These are phyloP conservation scores for Phialemoniopsis sp. DNA, from an alignment of 2,329 filamentous ascomycete species.

Conservation along the genomic window DNA sequence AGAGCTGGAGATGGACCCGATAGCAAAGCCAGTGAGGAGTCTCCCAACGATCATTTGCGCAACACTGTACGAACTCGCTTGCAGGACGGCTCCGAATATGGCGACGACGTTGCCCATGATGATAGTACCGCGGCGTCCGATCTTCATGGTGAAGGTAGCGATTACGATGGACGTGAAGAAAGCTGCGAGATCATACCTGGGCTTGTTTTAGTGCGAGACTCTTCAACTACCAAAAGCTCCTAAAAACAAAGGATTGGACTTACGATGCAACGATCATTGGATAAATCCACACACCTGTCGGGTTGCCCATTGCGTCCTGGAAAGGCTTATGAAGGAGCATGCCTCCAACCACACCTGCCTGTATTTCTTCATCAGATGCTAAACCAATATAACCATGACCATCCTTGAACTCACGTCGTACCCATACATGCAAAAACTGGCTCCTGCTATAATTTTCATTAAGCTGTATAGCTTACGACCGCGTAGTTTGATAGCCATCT, in stretches of 20 bases:
- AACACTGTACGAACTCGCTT: neutral
- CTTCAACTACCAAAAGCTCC: neutral
- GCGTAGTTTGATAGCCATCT: conserved; percentile 3
- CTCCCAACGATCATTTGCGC: conserved; percentile 1
- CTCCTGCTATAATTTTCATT: conserved; percentile 1
- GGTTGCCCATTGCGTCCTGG: conserved; percentile 1
- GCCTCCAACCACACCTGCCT: conserved; percentile 1
- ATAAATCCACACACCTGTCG: conserved; percentile 1
- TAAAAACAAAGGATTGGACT: neutral
- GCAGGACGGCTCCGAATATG: neutral
- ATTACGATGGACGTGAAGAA: conserved; percentile 1
- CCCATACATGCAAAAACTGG: conserved; percentile 1
- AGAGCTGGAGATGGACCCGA: conserved; percentile 1
- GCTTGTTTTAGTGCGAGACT: neutral
- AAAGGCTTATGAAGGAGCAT: conserved; percentile 2
- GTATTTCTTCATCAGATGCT: too few species aligned
- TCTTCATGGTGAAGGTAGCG: conserved; percentile 1
- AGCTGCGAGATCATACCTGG: conserved; percentile 1
- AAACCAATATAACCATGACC: too few species aligned
- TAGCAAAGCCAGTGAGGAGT: conserved; percentile 1
- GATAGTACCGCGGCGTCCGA: conserved; percentile 1
- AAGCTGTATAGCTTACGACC: neutral
- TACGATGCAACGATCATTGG: conserved; percentile 2
- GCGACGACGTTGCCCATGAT: conserved; percentile 1
- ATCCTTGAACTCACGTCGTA: too few species aligned